A percentile compares a stretch with the other conserved stretches of the same genome.
Conservation (phyloP, 129 eudicot species). For the Artemisia annua region DNA sequence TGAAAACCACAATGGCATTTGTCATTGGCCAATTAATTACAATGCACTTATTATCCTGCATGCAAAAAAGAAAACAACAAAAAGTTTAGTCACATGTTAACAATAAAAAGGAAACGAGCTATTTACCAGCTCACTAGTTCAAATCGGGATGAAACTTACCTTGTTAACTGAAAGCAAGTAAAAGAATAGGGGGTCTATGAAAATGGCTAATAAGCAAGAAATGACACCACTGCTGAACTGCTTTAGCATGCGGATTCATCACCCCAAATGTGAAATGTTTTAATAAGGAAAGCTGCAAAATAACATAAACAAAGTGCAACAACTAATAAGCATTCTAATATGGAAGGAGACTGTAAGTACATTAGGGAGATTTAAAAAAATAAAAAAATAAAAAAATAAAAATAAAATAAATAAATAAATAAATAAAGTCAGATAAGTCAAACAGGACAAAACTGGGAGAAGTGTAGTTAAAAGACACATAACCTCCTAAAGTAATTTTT, state of each 20-base stretch:
- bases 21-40: conserved; percentile 58
- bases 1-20: conserved; percentile 50
- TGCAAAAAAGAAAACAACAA: conserved; percentile 19
- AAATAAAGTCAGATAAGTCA: background rate
- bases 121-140: background rate
- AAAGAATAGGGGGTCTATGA: conserved; percentile 84
- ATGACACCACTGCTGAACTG: conserved; percentile 71
- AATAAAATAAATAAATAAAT: too few relatives aligned
- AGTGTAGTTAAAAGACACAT: background rate
- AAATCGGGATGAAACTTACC: conserved; percentile 36
- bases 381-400: background rate
- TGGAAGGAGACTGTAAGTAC: too few relatives aligned
- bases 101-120: background rate
- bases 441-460: background rate
- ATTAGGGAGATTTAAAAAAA: background rate
- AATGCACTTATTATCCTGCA: conserved; percentile 72
- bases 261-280: conserved; percentile 51
- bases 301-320: background rate
- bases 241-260: conserved; percentile 76
- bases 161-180: conserved; percentile 46
- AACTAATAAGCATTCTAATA: too few relatives aligned
- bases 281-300: conserved; percentile 49
- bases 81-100: background rate
- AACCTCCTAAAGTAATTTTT: too few relatives aligned
- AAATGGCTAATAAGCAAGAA: conserved; percentile 60